These are phyloP conservation scores for Colletotrichum melonis DNA, from an alignment of 2,329 filamentous ascomycete species.

Conservation along the genomic window DNA sequence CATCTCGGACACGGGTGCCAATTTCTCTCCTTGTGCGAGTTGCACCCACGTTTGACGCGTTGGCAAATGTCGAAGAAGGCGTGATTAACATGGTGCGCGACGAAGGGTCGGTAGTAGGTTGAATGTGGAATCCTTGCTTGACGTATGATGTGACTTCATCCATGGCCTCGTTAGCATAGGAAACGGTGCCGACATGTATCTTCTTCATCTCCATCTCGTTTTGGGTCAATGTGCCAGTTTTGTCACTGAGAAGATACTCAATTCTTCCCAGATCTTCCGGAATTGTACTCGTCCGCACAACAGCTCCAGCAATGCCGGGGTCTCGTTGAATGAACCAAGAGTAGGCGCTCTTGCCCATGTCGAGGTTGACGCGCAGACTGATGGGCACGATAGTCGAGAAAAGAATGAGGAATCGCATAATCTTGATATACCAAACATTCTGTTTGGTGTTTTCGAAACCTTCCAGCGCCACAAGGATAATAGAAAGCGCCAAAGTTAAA, in stretches of 20 bases:
- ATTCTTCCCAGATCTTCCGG: conserved; percentile 96
- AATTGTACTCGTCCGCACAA: conserved; percentile 96
- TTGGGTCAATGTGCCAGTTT: conserved; percentile 97
- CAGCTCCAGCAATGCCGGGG: conserved; percentile 87
- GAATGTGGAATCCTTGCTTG: conserved; percentile 79
- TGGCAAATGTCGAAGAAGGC: conserved; percentile 77
- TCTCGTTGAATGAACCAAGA: conserved; percentile 96
- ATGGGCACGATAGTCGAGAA: conserved; percentile 99
- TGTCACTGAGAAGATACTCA: conserved; percentile 95
- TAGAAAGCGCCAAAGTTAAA: conserved; percentile 85
- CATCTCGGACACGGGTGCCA: conserved; percentile 89
- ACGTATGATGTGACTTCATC: conserved; percentile 93
- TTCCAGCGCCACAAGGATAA: conserved; percentile 88
- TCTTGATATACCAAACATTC: conserved; percentile 91
- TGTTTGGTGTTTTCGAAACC: conserved; percentile 77
- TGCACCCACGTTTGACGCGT: conserved; percentile 69
- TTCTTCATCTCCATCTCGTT: conserved; percentile 99
- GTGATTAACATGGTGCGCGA: conserved; percentile 72
- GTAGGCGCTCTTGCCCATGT: conserved; percentile 97
- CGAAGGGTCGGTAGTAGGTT: conserved; percentile 56
- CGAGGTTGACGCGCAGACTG: conserved; percentile 93
- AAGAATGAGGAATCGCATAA: conserved; percentile 96
- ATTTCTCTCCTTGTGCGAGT: conserved; percentile 94
- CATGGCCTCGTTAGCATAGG: conserved; percentile 98
- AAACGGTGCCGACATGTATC: conserved; percentile 97